Evolutionary conservation across 192 early-diverging fungal genomes (phyloP), one percentile per base, ranked within the genome.

Genomic region (Hyaloraphidium curvatum): DNA sequence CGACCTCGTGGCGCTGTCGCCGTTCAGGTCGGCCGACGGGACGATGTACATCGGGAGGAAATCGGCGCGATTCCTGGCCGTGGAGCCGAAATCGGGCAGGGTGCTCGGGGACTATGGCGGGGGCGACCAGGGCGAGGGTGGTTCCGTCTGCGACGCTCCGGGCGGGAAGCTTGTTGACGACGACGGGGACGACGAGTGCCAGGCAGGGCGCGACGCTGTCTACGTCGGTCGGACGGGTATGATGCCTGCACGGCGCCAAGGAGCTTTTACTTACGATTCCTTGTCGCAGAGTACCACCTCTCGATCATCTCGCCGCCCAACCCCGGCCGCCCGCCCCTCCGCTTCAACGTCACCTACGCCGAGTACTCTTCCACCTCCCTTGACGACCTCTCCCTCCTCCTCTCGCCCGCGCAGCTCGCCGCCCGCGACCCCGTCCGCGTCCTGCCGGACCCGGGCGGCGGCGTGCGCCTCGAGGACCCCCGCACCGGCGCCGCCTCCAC

Each of bases 1-100:
- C 59, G 62, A 79, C 9, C 62, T 91, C 23, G 81, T 83, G 0
- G 68, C 72, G 31, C 63, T 62, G 37, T 75, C 75, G 26, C 71
- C 79, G 3, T 70, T 74, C 39, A 69, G 71, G 17, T 58, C 65
- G 17, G 56, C 60, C 17, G 72, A 68, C 37, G 71, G 70, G 1
- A 66, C 74, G 23, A 64, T 78, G 4, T 86, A 82, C 55, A 77
- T 77, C 5, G 77, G 84, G 3, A 67, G 61, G 16, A 86, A 86
- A 56, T 63, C 65, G 16, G 77, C 82, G 7, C 64, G 70, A 5
- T 67, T 89, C 51, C 60, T 80, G 0, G 82, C 82, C 2, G 57
- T 91, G 3, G 78, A 89, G 62, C 71, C 84, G 39, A 28, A 60
- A 2, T 73, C 71, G 21, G 86, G 86, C 0, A 60, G 64, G 11